These are phyloP conservation scores for Leishmania amazonensis DNA, from an alignment of 208 protist species.

Conservation along the genomic window DNA sequence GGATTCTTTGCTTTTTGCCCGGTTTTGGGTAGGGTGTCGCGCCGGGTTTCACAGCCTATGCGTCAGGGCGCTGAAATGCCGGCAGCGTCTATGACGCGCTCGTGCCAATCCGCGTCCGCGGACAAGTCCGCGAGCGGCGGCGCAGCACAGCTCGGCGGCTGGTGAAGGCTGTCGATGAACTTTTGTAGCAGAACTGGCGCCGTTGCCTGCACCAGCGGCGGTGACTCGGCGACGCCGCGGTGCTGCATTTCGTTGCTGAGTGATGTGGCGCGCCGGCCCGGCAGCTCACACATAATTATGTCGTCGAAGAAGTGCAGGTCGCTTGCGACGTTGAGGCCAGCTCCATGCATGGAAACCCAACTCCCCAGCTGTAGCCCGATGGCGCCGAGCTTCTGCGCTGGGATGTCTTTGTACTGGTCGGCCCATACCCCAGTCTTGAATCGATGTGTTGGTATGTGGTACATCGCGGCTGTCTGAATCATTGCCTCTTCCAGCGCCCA, in stretches of 20 bases:
- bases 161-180: slow-evolving; percentile 45
- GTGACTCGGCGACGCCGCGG: slow-evolving; percentile 1
- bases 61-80: not conserved
- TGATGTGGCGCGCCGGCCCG: slow-evolving; percentile 63
- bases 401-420: slow-evolving; percentile 29
- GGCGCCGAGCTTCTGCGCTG: slow-evolving; percentile 70
- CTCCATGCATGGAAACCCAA: slow-evolving; percentile 92
- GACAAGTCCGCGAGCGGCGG: slow-evolving; percentile 42
- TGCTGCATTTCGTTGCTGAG: slow-evolving; percentile 45
- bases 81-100: slow-evolving; percentile 12
- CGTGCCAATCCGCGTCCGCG: slow-evolving; percentile 30
- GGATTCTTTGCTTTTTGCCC: no score
- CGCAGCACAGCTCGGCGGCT: slow-evolving; percentile 21
- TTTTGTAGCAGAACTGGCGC: slow-evolving; percentile 29
- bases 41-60: not conserved
- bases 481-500: slow-evolving; percentile 76
- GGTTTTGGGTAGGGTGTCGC: not conserved
- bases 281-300: slow-evolving; percentile 90
- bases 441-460: slow-evolving; percentile 66
- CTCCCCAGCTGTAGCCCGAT: slow-evolving; percentile 88
- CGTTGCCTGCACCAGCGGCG: slow-evolving; percentile 4
- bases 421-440: slow-evolving; percentile 80
- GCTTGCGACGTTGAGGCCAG: slow-evolving; percentile 73
- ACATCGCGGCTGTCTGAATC: slow-evolving; percentile 54
- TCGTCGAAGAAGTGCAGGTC: slow-evolving; percentile 72